Base-by-base conservation (phyloP, 2,329 filamentous ascomycete species). In the Aureobasidium sp. region DNA sequence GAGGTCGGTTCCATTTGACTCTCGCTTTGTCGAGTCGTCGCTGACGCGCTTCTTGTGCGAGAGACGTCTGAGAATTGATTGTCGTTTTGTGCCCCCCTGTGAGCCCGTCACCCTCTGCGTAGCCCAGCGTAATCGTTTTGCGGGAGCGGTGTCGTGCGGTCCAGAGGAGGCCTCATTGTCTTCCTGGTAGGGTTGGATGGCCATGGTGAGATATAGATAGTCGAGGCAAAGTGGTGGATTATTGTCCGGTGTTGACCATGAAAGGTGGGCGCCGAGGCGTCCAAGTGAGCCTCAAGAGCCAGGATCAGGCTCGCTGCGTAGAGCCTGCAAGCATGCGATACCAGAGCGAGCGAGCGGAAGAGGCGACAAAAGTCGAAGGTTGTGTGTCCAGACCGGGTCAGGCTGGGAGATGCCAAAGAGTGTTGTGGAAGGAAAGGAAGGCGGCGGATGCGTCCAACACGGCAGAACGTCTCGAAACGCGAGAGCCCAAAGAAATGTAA, bases 61-160 rank as follows among this genome's bases (percentile, higher is more conserved):
- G 53, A 73, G 66, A 6, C 91, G 87, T 70, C 89, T 87, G 70
- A 94, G 84, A 66, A 97, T 87, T 49, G 90, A 94, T 63, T 87
- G 79, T 65, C 94, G 87, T 81, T 97, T 97, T 73, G 84, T 82
- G 68, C 82, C 80, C 66, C 88, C 90, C 72, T 87, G 89, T 71
- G 86, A 84, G 69, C 89, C 85, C 15, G 87, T 86, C 74, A 89
- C 84, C 73, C 91, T 90, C 71, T 92, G 90, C n/a, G 94, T 97
- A 20, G 94, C 93, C 94, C 94, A 97, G 85, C 94, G 84, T 75
- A 94, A 87, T 72, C 92, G 84, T 73, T 93, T 91, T 29, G 70
- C 68, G 14, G 72, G 72, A 27, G 56, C 58, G 14, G 63, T 63
- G 42, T 62, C 61, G 25, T 87, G 88, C 9, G 84, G 81, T 65